Base-by-base conservation (phyloP, 345 rosid genomes). In the Iberis pinnata region DNA sequence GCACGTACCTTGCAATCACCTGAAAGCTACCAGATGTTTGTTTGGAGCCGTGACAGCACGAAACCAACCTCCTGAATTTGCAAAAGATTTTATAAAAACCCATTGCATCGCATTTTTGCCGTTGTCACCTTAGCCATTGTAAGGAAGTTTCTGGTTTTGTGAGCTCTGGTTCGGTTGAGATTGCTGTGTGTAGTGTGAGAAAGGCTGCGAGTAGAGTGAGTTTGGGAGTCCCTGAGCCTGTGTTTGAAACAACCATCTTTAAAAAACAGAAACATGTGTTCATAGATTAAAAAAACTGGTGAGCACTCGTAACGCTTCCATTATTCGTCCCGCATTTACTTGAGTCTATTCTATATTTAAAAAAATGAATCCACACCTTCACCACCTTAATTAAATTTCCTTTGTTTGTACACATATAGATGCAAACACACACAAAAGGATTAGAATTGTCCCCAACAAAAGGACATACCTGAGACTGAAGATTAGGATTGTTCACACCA, bases 131-230 rank as follows among this genome's bases (percentile, higher is more conserved):
- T 75, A 87, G 80, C 99, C 95, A 66, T 76, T 83, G 74, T 75
- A 83, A 59, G 82, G 90, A 61, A 68, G 68, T 71, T 81, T 86
- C 74, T 80, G 86, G 78, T 83, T 88, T 68, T 86, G 90, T 49
- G 88, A 71, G 54, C 81, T 76, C 69, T 80, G 99, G 47, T 79
- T 82, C 67, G 73, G 95, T 67, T 75, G 95, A 36, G 93, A 70
- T 53, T 75, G 86, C 38, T 78, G 93, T 12, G 83, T 73, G 75
- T 85, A 88, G 58, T 79, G 97, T 32, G 82, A 58, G 45, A 86
- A 93, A 32, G 95, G 92, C 75, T 88, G 99, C 47, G 95, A 88
- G 73, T 93, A 93, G 37, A 88, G 94, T 49, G 97, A 86, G 67
- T 79, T 84, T 76, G 88, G 81, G 71, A 86, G 64, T 10, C 95